Base-by-base conservation (phyloP, 345 rosid species). In the Salix udensis region DNA sequence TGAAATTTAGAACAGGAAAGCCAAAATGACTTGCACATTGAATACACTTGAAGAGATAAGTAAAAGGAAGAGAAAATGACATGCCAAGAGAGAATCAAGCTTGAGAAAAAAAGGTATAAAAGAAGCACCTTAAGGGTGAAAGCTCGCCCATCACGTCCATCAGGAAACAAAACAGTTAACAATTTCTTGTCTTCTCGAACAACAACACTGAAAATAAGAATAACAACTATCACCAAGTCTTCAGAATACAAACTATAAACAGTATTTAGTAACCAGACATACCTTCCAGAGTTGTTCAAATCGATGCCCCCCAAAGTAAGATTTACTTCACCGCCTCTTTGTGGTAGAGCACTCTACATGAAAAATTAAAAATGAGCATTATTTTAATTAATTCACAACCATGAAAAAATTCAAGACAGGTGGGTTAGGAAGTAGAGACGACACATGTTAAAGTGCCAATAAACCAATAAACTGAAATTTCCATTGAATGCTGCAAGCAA, bases 61-160 rank as follows among this genome's bases (percentile, higher is more conserved):
- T 8, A 6, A 55, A 19, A 21, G 36, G 42, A 30, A 73, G 69
- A 66, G 68, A 67, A 78, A 78, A 74, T 44, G 21, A 26, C 72
- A 69, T 55, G 75, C 69, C 10, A 28, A 36, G 28, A n/a, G 55
- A 39, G 7, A 40, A 55, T 50, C 39, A 5, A 52, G 48, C 1
- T 9, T 18, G 37, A 31, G 5, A 67, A 67, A 71, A 18, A 71
- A 18, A 72, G 67, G 28, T 11, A 23, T 58, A 80, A 72, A 69
- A 37, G 31, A 82, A 80, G 80, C 81, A 92, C 98, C 99, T 96
- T 96, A 76, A 96, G 97, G 64, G 98, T 96, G 85, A 96, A 96
- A 70, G 98, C 99, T 85, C 99, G 90, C 61, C 99, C 99, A 87
- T 93, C 99, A 78, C 98, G 95, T 79, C 99, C 99, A 85, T 96